These are phyloP conservation scores for Agastache rugosa DNA, from an alignment of 257 asterid species.

Conservation along the genomic window DNA sequence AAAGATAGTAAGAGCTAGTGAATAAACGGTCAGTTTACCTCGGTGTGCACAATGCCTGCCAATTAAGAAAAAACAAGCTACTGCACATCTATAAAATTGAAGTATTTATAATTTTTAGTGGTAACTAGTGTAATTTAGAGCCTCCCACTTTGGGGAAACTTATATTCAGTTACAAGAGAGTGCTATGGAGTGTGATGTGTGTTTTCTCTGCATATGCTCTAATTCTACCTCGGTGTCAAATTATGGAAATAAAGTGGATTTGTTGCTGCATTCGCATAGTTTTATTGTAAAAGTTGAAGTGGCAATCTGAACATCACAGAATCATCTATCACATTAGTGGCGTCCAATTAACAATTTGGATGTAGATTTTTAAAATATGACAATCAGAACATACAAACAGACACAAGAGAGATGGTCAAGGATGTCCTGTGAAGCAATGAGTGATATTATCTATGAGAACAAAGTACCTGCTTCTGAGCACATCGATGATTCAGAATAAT, in stretches of 20 bases:
- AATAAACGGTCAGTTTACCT: too few species aligned
- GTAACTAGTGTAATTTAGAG: too few species aligned
- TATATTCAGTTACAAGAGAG: background rate
- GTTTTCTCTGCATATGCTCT: too few species aligned
- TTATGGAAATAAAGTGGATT: background rate
- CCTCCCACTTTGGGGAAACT: too few species aligned
- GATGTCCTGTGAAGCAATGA: background rate
- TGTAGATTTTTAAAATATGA: slow-evolving; percentile 1
- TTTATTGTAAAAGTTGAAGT: background rate
- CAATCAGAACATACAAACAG: background rate
- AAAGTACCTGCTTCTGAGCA: slow-evolving; percentile 37
- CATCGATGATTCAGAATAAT: slow-evolving; percentile 32
- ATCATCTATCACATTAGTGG: background rate
- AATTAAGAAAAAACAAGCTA: too few species aligned
- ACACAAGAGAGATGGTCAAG: background rate
- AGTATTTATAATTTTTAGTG: too few species aligned
- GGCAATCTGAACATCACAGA: background rate
- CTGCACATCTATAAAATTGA: too few species aligned
- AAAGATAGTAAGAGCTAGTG: background rate
- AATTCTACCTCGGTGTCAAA: background rate
- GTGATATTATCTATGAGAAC: background rate
- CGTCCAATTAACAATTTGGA: background rate
- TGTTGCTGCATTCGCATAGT: background rate
- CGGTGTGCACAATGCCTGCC: too few species aligned
- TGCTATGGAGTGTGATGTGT: background rate